A percentile compares a stretch with the other conserved stretches of the same genome.
Conservation (phyloP, 768 basidiomycete genomes). For the Hericium erinaceus region DNA sequence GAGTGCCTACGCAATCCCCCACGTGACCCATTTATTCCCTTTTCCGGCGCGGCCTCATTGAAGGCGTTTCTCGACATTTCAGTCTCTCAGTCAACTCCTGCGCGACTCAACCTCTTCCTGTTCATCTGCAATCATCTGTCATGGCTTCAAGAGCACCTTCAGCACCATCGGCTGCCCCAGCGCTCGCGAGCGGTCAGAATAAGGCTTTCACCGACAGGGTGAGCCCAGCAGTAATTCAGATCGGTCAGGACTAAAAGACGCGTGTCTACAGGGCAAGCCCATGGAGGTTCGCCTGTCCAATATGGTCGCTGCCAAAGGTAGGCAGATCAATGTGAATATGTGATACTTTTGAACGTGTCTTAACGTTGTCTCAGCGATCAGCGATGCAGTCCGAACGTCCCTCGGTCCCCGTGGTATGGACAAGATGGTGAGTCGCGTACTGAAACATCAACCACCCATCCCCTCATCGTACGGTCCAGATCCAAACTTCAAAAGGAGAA, state of each 20-base stretch:
- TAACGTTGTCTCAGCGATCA: slow-evolving; percentile 57
- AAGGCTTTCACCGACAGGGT: slow-evolving; percentile 79
- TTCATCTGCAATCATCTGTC: slow-evolving; percentile 1
- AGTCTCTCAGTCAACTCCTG: background rate
- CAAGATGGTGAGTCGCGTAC: slow-evolving; percentile 70
- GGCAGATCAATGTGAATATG: slow-evolving; percentile 13
- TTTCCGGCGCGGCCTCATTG: background rate
- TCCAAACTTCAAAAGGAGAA: slow-evolving; percentile 93
- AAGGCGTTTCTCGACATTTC: background rate
- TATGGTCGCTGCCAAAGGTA: slow-evolving; percentile 95
- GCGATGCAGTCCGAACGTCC: slow-evolving; percentile 94
- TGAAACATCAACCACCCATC: background rate
- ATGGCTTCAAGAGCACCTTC: slow-evolving; percentile 11
- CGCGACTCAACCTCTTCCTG: background rate
- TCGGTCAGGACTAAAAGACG: slow-evolving; percentile 17
- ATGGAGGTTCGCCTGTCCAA: slow-evolving; percentile 97
- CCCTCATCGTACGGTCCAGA: slow-evolving; percentile 37
- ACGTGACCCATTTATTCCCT: background rate
- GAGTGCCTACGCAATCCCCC: background rate
- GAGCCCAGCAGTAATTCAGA: slow-evolving; percentile 2
- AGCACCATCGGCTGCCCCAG: background rate
- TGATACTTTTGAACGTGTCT: slow-evolving; percentile 7
- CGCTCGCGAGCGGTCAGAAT: background rate
- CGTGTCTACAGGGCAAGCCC: slow-evolving; percentile 72
- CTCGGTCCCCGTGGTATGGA: slow-evolving; percentile 98